phyloP scores from a whole-genome alignment of 2,329 filamentous ascomycete genomes.

The Neocucurbitaria cava region DNA sequence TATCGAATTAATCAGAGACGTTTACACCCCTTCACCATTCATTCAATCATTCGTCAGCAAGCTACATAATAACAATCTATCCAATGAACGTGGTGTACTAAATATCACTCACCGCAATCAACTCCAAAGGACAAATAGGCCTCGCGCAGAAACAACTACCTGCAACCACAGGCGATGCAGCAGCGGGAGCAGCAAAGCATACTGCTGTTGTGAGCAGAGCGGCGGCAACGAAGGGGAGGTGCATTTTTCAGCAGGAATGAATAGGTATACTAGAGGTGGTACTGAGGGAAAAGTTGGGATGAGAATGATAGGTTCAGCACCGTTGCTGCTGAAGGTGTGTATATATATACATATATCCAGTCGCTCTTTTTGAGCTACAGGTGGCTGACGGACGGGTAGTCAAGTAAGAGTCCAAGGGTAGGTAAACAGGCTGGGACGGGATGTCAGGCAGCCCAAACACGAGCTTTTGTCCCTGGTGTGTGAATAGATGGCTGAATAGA shows the following conservation, averaged over 20 bases:
- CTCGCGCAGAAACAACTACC: constrained; percentile 10
- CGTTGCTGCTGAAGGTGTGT: no score
- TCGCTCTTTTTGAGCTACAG: neutral
- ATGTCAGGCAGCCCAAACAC: no score
- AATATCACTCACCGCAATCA: constrained; percentile 24
- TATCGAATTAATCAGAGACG: neutral
- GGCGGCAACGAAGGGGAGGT: constrained; percentile 4
- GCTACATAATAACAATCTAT: no score
- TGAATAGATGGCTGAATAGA: neutral
- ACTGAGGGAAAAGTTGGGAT: neutral
- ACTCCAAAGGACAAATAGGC: constrained; percentile 19
- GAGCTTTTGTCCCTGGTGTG: neutral
- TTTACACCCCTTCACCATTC: constrained; percentile 17
- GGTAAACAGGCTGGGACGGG: neutral
- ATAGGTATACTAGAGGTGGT: neutral
- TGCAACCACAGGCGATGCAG: neutral
- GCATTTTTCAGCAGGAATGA: constrained; percentile 16
- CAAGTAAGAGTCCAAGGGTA: neutral
- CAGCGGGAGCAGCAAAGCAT: constrained; percentile 7
- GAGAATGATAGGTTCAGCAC: neutral
- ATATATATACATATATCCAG: no score
- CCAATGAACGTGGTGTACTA: no score
- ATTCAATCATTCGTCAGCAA: no score
- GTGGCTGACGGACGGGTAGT: neutral
- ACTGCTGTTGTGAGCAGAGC: constrained; percentile 12